Evolutionary conservation across 257 asterid genomes (phyloP), one percentile per base, ranked within the genome.

Genomic region (Sherardia arvensis): DNA sequence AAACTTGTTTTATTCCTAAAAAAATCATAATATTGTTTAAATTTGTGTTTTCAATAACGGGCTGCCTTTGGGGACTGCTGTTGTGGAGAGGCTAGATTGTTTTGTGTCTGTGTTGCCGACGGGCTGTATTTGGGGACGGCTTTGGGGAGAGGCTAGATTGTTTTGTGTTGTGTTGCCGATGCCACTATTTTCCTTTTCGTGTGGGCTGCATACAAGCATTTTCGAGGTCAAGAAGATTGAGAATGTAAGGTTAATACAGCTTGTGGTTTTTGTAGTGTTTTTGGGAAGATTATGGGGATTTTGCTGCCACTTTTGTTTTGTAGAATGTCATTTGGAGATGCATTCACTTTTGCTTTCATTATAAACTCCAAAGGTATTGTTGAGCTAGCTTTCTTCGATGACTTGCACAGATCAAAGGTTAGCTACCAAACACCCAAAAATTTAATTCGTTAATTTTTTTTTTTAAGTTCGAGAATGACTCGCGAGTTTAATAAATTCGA

Each of bases 361-460:
- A 86, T 86, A 87, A 86, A 86, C 73, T 66, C 86, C 58, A 86
- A 81, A 81, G 88, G 95, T 72, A 77, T 86, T 34, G 64, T 86
- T 61, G 95, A 86, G 72, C 83, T 86, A n/a, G 86, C 86, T 40
- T 33, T 84, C 71, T 74, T 86, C 64, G 81, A 61, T 66, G 73
- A 79, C 65, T 73, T 68, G 73, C 77, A 67, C 67, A 73, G 73
- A 64, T 66, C 58, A 14, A 49, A 77, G 45, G 95, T 86, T 74
- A 74, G 84, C 53, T 65, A 43, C 20, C 11, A 15, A 58, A n/a
- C n/a, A n/a, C n/a, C n/a, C n/a, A n/a, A n/a, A n/a, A n/a, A n/a
- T n/a, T n/a, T n/a, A n/a, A n/a, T n/a, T n/a, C n/a, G n/a, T n/a
- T n/a, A n/a, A n/a, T n/a, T n/a, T n/a, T n/a, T n/a, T n/a, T n/a